These are phyloP conservation scores for Cladophialophora psammophila DNA, from an alignment of 2,329 filamentous ascomycete species.

Conservation along the genomic window DNA sequence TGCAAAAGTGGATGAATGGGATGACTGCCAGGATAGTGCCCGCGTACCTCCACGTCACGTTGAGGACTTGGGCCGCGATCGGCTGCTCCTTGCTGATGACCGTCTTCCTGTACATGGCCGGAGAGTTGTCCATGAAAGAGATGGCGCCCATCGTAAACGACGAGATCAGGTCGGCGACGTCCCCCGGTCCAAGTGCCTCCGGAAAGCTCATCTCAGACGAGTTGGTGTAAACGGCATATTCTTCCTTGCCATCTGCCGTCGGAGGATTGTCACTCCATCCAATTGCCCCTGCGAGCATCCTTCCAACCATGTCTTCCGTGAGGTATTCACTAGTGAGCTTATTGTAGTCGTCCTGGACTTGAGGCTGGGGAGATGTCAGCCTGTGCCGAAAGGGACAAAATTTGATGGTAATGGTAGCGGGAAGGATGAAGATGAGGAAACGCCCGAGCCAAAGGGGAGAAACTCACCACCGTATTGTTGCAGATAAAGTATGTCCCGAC, in stretches of 20 bases:
- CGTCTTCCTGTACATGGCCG: conserved; percentile 49
- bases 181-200: neutral
- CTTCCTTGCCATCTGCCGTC: conserved; percentile 13
- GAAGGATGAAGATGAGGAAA: neutral
- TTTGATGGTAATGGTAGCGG: neutral
- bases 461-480: conserved; percentile 33
- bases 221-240: conserved; percentile 32
- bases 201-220: conserved; percentile 23
- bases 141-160: conserved; percentile 34
- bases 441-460: neutral
- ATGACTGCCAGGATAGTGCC: conserved; percentile 33
- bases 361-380: conserved; percentile 3
- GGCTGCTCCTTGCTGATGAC: conserved; percentile 87
- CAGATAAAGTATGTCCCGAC: conserved; percentile 32
- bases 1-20: conserved; percentile 36
- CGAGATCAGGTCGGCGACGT: conserved; percentile 31
- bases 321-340: conserved; percentile 18
- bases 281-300: conserved; percentile 37
- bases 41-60: conserved; percentile 68
- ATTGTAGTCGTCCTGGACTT: conserved; percentile 20
- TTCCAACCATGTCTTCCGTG: conserved; percentile 23
- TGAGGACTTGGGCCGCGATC: conserved; percentile 81
- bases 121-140: conserved; percentile 29
- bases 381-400: neutral
- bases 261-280: conserved; percentile 33